Evolutionary conservation across 345 rosid species (phyloP).

Genomic region (Adansonia digitata): DNA sequence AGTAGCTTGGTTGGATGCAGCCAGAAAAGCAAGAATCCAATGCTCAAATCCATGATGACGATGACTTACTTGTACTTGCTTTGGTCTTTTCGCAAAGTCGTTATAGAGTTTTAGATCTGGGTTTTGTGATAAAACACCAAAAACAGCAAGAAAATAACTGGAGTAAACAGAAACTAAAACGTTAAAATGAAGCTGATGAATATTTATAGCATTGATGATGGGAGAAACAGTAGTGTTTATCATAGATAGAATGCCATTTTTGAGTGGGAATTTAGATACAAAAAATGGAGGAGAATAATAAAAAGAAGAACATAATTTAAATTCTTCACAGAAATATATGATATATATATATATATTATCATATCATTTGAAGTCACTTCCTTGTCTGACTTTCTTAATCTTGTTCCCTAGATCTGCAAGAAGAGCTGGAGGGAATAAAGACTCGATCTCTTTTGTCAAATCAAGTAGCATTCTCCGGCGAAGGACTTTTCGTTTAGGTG

Average conservation of each 20-base stretch:
- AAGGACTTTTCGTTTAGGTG: conserved; percentile 29
- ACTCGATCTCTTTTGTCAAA: conserved; percentile 62
- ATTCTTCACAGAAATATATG: conserved; percentile 6
- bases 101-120: neutral
- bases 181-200: conserved; percentile 8
- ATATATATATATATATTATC: neutral
- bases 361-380: conserved; percentile 7
- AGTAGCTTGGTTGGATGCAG: neutral
- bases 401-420: conserved; percentile 49
- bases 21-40: conserved; percentile 11
- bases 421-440: conserved; percentile 48
- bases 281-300: neutral
- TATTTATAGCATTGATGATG: neutral
- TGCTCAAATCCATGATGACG: conserved; percentile 8
- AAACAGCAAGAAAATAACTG: neutral
- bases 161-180: neutral
- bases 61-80: neutral
- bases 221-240: neutral
- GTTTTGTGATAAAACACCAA: neutral
- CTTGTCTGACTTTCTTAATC: conserved; percentile 51
- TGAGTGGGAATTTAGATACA: neutral
- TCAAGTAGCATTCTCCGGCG: conserved; percentile 37
- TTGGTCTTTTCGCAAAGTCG: neutral
- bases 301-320: neutral
- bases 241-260: neutral